A percentile compares a stretch with the other conserved stretches of the same genome.
Conservation (phyloP, 176 grass and related monocot genomes). For the Alloteropsis semialata region DNA sequence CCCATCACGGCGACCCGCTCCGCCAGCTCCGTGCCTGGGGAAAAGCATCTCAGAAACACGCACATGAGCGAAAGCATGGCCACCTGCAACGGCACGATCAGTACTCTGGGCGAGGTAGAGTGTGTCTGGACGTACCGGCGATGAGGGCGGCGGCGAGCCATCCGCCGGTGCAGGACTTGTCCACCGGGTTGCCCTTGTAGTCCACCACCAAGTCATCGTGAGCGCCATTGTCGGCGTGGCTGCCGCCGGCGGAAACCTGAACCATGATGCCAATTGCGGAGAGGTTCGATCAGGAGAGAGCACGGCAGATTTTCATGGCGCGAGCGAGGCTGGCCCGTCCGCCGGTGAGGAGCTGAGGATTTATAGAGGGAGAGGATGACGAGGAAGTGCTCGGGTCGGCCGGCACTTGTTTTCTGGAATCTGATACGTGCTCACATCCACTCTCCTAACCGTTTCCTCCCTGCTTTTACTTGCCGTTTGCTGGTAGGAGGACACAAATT, state of each 20-base stretch:
- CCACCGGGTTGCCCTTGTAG: constrained; percentile 61
- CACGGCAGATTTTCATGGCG: background rate
- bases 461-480: background rate
- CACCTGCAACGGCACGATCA: background rate
- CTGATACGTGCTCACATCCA: background rate
- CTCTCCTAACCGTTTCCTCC: background rate
- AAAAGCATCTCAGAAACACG: background rate
- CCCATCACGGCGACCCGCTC: constrained; percentile 86
- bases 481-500: background rate
- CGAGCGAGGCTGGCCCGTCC: background rate
- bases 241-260: constrained; percentile 54
- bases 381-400: background rate
- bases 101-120: too few species aligned
- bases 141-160: constrained; percentile 80
- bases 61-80: too few species aligned
- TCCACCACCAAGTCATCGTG: constrained; percentile 41
- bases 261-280: constrained; percentile 15
- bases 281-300: background rate
- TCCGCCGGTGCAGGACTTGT: constrained; percentile 77
- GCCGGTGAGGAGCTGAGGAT: background rate
- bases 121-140: background rate
- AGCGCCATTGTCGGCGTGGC: background rate
- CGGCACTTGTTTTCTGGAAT: background rate
- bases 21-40: constrained; percentile 67
- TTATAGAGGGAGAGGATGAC: background rate